phyloP scores from a whole-genome alignment of 768 basidiomycete genomes.

The Termitomyces sp. region DNA sequence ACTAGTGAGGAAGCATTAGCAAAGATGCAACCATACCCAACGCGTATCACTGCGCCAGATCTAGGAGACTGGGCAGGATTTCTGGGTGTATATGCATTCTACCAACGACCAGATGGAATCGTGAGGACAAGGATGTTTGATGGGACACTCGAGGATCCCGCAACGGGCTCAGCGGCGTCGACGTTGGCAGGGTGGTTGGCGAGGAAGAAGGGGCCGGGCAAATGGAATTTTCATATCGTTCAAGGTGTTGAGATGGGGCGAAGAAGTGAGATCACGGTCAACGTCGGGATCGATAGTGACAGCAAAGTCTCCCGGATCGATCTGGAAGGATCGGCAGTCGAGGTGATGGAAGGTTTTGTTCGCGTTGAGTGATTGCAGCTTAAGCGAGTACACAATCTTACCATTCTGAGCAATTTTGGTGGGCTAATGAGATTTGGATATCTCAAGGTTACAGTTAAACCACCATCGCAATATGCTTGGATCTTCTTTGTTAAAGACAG shows the following conservation, averaged over 20 bases:
- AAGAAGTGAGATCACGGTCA: slow-evolving; percentile 34
- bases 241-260: slow-evolving; percentile 44
- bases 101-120: slow-evolving; percentile 23
- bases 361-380: not conserved
- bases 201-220: slow-evolving; percentile 26
- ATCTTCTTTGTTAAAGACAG: not conserved
- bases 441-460: not conserved
- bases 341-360: slow-evolving; percentile 32
- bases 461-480: not conserved
- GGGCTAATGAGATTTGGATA: not conserved
- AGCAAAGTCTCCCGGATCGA: slow-evolving; percentile 26
- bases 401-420: not conserved
- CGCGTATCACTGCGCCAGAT: slow-evolving; percentile 18
- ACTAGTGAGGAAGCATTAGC: slow-evolving; percentile 31
- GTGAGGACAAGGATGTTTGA: slow-evolving; percentile 37
- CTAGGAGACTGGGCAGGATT: slow-evolving; percentile 36
- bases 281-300: slow-evolving; percentile 25
- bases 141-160: slow-evolving; percentile 35
- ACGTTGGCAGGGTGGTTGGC: slow-evolving; percentile 36
- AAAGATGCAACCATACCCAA: slow-evolving; percentile 21
- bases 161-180: slow-evolving; percentile 40
- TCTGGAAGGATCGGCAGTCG: slow-evolving; percentile 32
- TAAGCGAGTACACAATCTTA: not conserved
- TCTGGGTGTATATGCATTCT: slow-evolving; percentile 31
- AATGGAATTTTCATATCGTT: slow-evolving; percentile 29